Evolutionary conservation across 257 asterid genomes (phyloP).

Genomic region (Nicotiana benthamiana): DNA sequence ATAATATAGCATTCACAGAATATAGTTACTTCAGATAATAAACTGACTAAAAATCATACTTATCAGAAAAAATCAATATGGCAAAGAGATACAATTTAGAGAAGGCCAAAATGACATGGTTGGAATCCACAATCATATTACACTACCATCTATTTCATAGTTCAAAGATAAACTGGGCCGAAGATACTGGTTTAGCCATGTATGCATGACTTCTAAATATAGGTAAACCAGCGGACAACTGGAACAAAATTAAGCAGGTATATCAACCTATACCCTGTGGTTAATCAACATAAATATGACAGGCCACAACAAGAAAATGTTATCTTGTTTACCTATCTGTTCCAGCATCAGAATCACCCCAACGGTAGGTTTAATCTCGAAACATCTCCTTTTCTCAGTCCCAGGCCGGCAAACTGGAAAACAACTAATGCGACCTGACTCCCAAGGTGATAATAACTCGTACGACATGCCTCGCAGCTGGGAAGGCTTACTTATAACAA

Average conservation of each 20-base stretch:
- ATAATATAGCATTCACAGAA: neutral
- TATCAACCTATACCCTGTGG: neutral
- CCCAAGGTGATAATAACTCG: neutral
- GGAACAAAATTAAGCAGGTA: neutral
- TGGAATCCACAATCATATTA: neutral
- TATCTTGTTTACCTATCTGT: neutral
- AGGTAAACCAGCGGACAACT: neutral
- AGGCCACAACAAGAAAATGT: neutral
- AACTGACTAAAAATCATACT: neutral
- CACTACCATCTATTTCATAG: neutral
- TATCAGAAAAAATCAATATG: neutral
- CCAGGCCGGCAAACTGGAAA: neutral
- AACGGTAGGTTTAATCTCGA: neutral
- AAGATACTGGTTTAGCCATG: neutral
- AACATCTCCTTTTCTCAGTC: neutral
- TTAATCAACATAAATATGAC: neutral
- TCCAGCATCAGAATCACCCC: neutral
- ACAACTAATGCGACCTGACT: neutral
- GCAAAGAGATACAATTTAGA: neutral
- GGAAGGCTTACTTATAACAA: neutral
- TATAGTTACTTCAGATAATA: neutral
- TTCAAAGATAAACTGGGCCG: neutral
- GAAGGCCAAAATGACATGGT: neutral
- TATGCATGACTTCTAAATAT: neutral
- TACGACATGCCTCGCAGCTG: neutral